A percentile compares a stretch with the other conserved stretches of the same genome.
Conservation (phyloP, 768 basidiomycete species). For the Roridomyces roridus region DNA sequence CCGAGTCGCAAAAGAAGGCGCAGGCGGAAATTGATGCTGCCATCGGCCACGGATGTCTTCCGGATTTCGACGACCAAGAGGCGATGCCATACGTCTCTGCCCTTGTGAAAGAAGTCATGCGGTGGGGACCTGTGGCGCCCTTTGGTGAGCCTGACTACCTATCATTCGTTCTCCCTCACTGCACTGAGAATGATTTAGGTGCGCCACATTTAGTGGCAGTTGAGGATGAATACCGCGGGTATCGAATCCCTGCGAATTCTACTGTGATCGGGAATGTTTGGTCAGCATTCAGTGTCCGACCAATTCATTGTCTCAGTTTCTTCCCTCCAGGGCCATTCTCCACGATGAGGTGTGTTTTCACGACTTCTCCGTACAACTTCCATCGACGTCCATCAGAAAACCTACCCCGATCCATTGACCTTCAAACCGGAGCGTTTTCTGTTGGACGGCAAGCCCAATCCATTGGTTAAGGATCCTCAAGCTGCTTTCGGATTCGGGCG, state of each 20-base stretch:
- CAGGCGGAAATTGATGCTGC: conserved; percentile 46
- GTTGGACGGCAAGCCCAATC: too few species aligned
- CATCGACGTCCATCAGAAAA: too few species aligned
- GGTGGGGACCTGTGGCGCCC: conserved; percentile 40
- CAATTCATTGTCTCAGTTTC: not conserved
- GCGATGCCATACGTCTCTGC: conserved; percentile 42
- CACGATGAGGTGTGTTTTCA: not conserved
- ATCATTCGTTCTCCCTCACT: too few species aligned
- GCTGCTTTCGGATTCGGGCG: too few species aligned
- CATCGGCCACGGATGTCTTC: conserved; percentile 39
- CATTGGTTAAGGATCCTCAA: too few species aligned
- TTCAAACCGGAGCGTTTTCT: not conserved
- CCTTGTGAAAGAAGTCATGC: conserved; percentile 40
- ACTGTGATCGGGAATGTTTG: too few species aligned
- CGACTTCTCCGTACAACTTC: too few species aligned
- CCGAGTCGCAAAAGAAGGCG: conserved; percentile 39
- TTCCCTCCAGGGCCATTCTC: not conserved
- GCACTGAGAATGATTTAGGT: too few species aligned
- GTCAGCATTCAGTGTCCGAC: not conserved
- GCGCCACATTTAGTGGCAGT: too few species aligned
- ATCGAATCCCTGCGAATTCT: too few species aligned
- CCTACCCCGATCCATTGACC: not conserved
- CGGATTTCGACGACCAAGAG: conserved; percentile 33
- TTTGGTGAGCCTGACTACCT: conserved; percentile 32
- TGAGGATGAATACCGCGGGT: too few species aligned